Base-by-base conservation (phyloP, 1,284 basidiomycete species). In the Cystobasidiaceae sp. region DNA sequence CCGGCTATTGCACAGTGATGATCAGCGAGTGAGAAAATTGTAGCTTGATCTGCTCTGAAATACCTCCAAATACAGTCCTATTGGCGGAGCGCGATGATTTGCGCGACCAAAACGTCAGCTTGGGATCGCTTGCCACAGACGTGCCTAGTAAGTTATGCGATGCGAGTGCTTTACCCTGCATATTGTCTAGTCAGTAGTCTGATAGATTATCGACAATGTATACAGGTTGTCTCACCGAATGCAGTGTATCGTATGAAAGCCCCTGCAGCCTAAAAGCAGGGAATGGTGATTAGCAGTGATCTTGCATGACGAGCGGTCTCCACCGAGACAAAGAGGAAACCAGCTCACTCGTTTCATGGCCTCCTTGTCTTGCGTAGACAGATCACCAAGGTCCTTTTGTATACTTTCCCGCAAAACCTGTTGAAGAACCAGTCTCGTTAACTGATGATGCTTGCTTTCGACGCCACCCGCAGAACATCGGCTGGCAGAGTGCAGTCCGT, bases 331-430 rank as follows among this genome's bases (percentile, higher is more conserved):
- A 54, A 30, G 51, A 33, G 15, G 32, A 30, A 37, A 8, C 8
- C 8, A 19, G 15, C 5, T 7, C n/a, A 64, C 61, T 46, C 56
- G 51, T 28, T 64, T 64, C 28, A 64, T 56, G 45, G 61, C 61
- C 56, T 64, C 43, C 41, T 43, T 64, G 43, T 64, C 61, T 34
- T 49, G 46, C 28, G 49, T 64, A 1, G 61, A 64, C 11, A 64
- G 52, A 19, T 64, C 61, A 21, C 61, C 52, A n/a, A 64, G 30
- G 27, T 64, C 61, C n/a, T 49, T 45, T 11, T 33, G 46, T 11
- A 64, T 64, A 34, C 55, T 56, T 19, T 64, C 61, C n/a, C 52
- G 33, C 19, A 64, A 33, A 30, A 64, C 45, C 61, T 64, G 32
- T 23, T n/a, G n/a, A n/a, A n/a, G n/a, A n/a, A n/a, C n/a, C n/a